Base-by-base conservation (phyloP, 2,329 filamentous ascomycete genomes). In the Paecilomyces sp. region DNA sequence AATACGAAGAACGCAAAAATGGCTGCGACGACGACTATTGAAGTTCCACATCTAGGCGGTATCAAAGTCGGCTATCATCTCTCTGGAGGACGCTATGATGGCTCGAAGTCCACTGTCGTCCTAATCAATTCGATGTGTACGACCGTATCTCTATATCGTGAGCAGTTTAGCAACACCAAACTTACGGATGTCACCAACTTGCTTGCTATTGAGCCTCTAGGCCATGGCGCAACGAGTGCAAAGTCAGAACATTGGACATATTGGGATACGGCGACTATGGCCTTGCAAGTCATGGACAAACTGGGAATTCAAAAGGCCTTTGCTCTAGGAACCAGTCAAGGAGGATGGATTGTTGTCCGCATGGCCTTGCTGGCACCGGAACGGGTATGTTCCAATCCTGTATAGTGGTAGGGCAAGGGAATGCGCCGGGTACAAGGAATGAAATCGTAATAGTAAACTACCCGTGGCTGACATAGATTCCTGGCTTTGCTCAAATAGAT, bases 181-280 rank as follows among this genome's bases (percentile, higher is more conserved):
- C 61, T 77, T 18, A 73, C 67, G 1, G 66, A 70, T 11, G 64
- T 64, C 4, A 71, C 78, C 67, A 81, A 82, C 59, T 68, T 82
- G 6, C 63, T 82, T 15, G 76, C 79, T n/a, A 80, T 82, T 60
- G 79, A 82, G 64, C 72, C 77, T 9, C 72, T 82, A 3, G 80
- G 80, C 22, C 79, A 82, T 64, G 79, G 79, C 6, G 67, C 76
- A 56, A 81, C 79, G 11, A 67, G 72, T 7, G 71, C 73, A 15
- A 70, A 71, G 41, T 62, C 64, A 3, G 74, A 77, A 61, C 71
- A 78, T 56, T 82, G 74, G 64, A 82, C 79, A 4, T 82, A 82
- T 64, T 82, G 79, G 80, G 79, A 81, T 64, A 77, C 77, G 1
- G 78, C 78, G 11, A 73, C 75, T 55, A 79, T 84, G 76, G 76